Percentiles rank a stretch among this genome's conserved stretches.
phyloP scores from a whole-genome alignment of 495 filamentous ascomycete genomes.

The Tuber indicum region DNA sequence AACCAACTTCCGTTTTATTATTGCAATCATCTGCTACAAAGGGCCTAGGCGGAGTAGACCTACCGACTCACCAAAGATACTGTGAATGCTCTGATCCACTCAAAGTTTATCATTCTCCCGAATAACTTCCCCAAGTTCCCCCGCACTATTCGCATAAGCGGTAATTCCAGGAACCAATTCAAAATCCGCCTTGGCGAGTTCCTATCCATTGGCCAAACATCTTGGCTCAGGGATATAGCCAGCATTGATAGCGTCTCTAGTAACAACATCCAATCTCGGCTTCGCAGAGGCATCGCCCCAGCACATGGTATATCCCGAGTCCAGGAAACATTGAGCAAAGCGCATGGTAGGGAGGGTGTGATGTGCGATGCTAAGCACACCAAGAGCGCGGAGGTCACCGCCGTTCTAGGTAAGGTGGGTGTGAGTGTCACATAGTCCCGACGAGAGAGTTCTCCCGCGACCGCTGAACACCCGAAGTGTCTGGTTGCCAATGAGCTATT shows the following conservation, averaged over 20 bases:
- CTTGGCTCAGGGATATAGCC: constrained; percentile 52
- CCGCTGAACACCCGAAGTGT: constrained; percentile 45
- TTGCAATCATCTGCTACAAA: neutral
- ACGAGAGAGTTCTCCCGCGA: constrained; percentile 48
- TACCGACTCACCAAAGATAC: constrained; percentile 48
- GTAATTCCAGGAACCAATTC: constrained; percentile 49
- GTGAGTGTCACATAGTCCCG: constrained; percentile 49
- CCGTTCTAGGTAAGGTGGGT: constrained; percentile 52
- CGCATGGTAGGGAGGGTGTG: constrained; percentile 48
- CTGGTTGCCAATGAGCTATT: constrained; percentile 41
- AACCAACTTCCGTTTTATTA: constrained; percentile 29
- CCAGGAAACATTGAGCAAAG: constrained; percentile 47
- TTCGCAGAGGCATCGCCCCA: constrained; percentile 52
- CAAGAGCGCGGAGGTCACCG: constrained; percentile 44
- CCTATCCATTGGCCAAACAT: constrained; percentile 49
- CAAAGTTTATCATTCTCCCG: constrained; percentile 47
- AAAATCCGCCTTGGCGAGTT: constrained; percentile 48
- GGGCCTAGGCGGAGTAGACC: neutral
- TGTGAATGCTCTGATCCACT: constrained; percentile 51
- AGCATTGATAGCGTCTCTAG: constrained; percentile 52
- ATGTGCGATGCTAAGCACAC: constrained; percentile 47
- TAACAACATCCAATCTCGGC: constrained; percentile 48
- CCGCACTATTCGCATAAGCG: constrained; percentile 47
- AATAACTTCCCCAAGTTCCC: constrained; percentile 49
- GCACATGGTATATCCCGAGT: constrained; percentile 51